phyloP scores from a whole-genome alignment of 192 early-diverging fungal genomes.

The Kappamyces sp. region DNA sequence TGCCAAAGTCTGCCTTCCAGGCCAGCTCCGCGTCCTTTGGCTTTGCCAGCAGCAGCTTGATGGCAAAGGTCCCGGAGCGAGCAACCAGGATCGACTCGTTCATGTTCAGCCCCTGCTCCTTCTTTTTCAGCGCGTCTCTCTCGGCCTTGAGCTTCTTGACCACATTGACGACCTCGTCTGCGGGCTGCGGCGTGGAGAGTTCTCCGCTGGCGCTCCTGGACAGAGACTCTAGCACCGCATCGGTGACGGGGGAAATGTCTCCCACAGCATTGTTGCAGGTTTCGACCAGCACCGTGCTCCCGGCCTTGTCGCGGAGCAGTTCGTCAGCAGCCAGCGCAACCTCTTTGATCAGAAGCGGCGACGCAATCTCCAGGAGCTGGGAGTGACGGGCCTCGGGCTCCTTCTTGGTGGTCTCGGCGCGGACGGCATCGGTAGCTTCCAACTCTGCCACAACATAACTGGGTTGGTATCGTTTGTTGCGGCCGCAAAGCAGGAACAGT shows the following conservation, averaged over 20 bases:
- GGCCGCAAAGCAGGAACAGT: slow-evolving; percentile 75
- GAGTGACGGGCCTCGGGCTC: slow-evolving; percentile 57
- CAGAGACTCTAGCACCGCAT: slow-evolving; percentile 28
- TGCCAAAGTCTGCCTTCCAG: slow-evolving; percentile 3
- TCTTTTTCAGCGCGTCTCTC: slow-evolving; percentile 27
- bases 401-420: slow-evolving; percentile 74
- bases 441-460: slow-evolving; percentile 64
- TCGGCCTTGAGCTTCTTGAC: slow-evolving; percentile 49
- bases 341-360: slow-evolving; percentile 55
- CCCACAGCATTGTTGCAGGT: slow-evolving; percentile 12
- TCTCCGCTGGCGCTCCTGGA: slow-evolving; percentile 28
- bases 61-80: slow-evolving; percentile 25
- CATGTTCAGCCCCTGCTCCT: slow-evolving; percentile 39
- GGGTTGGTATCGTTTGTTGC: slow-evolving; percentile 68
- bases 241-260: slow-evolving; percentile 15
- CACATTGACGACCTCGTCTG: slow-evolving; percentile 45
- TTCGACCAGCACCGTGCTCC: slow-evolving; percentile 60
- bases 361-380: slow-evolving; percentile 64
- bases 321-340: slow-evolving; percentile 43
- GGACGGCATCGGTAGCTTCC: slow-evolving; percentile 59
- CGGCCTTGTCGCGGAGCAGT: slow-evolving; percentile 60
- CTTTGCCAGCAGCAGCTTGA: slow-evolving; percentile 33
- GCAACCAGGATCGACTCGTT: slow-evolving; percentile 29
- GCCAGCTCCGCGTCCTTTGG: background rate
- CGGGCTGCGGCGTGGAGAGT: slow-evolving; percentile 17